Base-by-base conservation (phyloP, 2,329 filamentous ascomycete species). In the Aureobasidium sp. region DNA sequence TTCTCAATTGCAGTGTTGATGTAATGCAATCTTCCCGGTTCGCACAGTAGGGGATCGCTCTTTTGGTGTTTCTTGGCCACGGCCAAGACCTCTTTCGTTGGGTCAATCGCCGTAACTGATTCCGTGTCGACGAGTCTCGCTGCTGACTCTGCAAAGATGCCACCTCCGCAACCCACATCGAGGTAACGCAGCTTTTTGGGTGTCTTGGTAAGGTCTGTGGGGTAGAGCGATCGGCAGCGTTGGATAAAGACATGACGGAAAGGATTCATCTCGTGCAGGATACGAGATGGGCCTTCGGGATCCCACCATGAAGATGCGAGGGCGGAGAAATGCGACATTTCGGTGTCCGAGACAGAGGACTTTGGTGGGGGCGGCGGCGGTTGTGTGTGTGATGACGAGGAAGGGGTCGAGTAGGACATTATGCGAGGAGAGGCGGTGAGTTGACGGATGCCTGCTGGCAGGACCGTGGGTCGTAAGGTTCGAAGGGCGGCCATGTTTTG, bases 291-390 rank as follows among this genome's bases (percentile, higher is more conserved):
- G 48, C 93, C 93, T 66, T 95, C 84, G 1, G 91, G 88, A 70
- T 97, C 90, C 93, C 93, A 98, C 93, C 93, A 98, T 63, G 85
- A 85, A 60, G 87, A 88, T 59, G 93, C 93, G 64, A 98, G 88
- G 58, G 83, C 83, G 65, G 90, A 90, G 79, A 98, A 98, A 75
- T 98, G 93, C 16, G 86, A 87, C 59, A 98, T 82, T 74, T 98
- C 91, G 60, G 85, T 81, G 50, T 87, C 80, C 63, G 94, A 94
- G 70, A 98, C 88, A 53, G 88, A 90, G 42, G 85, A 64, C 4
- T 53, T 35, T 55, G 51, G 14, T 25, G 38, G 32, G 29, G 27
- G 56, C 40, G 38, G 53, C 34, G 53, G 16, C 35, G 55, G 29
- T 35, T 14, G n/a, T 21, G 41, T 8, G 22, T 38, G 41, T 53